phyloP scores from a whole-genome alignment of 2,329 filamentous ascomycete species.

The Trichoderma sp. region DNA sequence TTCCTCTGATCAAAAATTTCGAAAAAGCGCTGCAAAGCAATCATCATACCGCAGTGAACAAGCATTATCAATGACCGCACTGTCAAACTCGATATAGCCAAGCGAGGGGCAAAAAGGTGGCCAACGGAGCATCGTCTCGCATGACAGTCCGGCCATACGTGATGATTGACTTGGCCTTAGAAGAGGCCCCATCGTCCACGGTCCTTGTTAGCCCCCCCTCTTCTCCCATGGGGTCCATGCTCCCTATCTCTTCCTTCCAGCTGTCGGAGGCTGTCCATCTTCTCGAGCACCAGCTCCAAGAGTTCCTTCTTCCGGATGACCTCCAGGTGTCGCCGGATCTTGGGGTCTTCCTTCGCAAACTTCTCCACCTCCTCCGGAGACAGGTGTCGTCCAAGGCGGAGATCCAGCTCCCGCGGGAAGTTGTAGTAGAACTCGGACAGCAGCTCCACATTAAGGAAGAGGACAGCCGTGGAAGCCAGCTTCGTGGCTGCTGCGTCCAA shows the following conservation, averaged over 20 bases:
- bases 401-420: slow-evolving; percentile 90
- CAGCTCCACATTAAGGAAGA: slow-evolving; percentile 96
- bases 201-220: slow-evolving; percentile 43
- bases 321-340: slow-evolving; percentile 85
- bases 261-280: slow-evolving; percentile 89
- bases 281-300: slow-evolving; percentile 87
- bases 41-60: slow-evolving; percentile 1
- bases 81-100: neutral
- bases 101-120: neutral
- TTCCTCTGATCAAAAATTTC: no score
- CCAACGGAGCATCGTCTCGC: neutral
- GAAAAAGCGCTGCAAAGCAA: neutral
- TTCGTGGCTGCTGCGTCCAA: slow-evolving; percentile 97
- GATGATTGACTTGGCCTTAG: slow-evolving; percentile 35
- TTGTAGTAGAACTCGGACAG: slow-evolving; percentile 98
- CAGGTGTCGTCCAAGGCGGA: slow-evolving; percentile 79
- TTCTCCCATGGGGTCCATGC: slow-evolving; percentile 36
- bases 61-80: slow-evolving; percentile 2
- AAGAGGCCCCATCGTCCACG: slow-evolving; percentile 55
- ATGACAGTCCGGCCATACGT: neutral
- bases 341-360: slow-evolving; percentile 91
- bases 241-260: slow-evolving; percentile 75
- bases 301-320: slow-evolving; percentile 90
- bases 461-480: slow-evolving; percentile 88
- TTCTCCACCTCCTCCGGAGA: slow-evolving; percentile 79